Base-by-base conservation (phyloP, 2,329 filamentous ascomycete genomes). In the Calcarisporium arbuscula region DNA sequence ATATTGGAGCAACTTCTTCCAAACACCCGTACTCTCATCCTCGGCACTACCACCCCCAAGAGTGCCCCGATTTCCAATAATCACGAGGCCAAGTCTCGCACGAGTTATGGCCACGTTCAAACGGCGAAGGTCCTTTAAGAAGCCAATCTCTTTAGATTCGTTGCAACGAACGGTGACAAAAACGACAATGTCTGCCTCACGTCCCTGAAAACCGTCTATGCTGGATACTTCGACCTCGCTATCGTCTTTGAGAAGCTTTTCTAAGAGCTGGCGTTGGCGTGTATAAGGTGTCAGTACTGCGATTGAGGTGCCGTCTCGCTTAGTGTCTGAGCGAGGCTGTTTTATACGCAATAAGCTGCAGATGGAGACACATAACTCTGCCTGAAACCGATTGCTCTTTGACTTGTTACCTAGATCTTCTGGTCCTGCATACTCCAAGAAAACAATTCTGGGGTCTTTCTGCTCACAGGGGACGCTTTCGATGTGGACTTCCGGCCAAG, bases 121-220 rank as follows among this genome's bases (percentile, higher is more conserved):
- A 19, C 61, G 42, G 10, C 60, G 50, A 46, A 59, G 43, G 38
- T 68, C 61, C 23, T 53, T 59, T 36, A 67, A 37, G 34, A 66
- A 62, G 1, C 64, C 62, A 38, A 65, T 56, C 8, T 65, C 50
- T 5, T 39, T 27, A 30, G 49, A 47, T 10, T 52, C 48, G 41
- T 68, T 68, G 39, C 59, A 64, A 8, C 64, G 48, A 6, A 65
- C 61, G 2, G 60, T 62, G 6, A 63, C 56, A 38, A 61, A 65
- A 6, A 68, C 51, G 3, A 67, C 46, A 20, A 67, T 49, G 30
- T 67, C 65, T 2, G 62, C 61, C 46, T 65, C 62, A 2, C 56
- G 53, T 2, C 61, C 63, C 35, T 68, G 62, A 39, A 62, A 68
- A 4, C 56, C 55, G 40, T 68, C 64, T 28, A 67, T 60, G 32